A percentile compares a stretch with the other conserved stretches of the same genome.
Evolutionary conservation across 129 eudicot species (phyloP).

Genomic region (Chrysanthemum makinoi): DNA sequence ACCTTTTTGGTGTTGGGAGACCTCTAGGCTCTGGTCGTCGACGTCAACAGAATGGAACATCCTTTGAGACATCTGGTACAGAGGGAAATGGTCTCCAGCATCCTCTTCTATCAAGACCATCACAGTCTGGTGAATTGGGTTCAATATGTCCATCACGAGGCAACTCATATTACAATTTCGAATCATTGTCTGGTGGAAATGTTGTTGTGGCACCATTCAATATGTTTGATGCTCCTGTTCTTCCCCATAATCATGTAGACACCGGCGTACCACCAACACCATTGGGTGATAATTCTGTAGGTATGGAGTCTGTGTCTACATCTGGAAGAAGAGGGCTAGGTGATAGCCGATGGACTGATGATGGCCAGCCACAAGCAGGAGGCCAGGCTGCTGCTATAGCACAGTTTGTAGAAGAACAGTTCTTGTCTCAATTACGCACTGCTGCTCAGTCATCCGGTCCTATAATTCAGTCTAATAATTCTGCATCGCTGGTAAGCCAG

Average conservation of each 20-base stretch:
- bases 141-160: not conserved
- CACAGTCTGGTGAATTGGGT: not conserved
- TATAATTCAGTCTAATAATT: not conserved
- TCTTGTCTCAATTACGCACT: not conserved
- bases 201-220: not conserved
- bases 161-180: not conserved
- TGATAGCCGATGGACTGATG: constrained; percentile 7
- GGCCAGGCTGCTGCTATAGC: not conserved
- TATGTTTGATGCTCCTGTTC: not conserved
- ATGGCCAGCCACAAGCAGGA: constrained; percentile 8
- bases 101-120: constrained; percentile 11
- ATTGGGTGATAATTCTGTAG: constrained; percentile 6
- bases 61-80: not conserved
- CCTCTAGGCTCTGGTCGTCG: not conserved
- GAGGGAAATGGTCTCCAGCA: not conserved
- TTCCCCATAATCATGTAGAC: not conserved
- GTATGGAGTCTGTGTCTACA: not conserved
- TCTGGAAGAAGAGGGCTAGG: constrained; percentile 1
- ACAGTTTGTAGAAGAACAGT: not conserved
- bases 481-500: not conserved
- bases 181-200: no score
- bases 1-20: not conserved
- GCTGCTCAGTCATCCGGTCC: not conserved
- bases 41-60: not conserved
- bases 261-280: not conserved